Conservation (phyloP, 768 basidiomycete species). For the Hypsizygus marmoreus region DNA sequence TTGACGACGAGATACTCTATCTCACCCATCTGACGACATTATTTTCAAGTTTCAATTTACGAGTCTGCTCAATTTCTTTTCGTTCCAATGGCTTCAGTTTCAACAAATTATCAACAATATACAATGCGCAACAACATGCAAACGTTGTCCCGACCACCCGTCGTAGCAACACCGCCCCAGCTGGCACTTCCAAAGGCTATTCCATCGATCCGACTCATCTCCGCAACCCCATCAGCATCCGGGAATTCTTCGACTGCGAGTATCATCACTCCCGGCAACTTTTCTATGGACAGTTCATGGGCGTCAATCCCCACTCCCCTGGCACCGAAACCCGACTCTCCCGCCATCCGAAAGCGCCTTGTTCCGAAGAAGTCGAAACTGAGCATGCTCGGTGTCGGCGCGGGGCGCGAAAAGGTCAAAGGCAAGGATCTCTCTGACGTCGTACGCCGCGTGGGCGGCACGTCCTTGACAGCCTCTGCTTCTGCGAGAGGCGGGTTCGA, state of each 20-base stretch:
- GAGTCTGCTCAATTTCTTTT: conserved; percentile 6
- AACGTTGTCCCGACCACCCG: conserved; percentile 22
- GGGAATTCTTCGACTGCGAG: conserved; percentile 41
- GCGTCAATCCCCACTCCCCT: conserved; percentile 30
- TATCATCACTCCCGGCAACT: conserved; percentile 28
- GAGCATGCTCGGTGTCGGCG: conserved; percentile 34
- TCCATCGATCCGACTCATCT: conserved; percentile 71
- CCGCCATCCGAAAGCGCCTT: conserved; percentile 43
- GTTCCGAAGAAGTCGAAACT: conserved; percentile 78
- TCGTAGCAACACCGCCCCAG: conserved; percentile 23
- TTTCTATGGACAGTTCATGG: conserved; percentile 41
- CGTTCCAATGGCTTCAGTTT: conserved; percentile 11
- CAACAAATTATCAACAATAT: conserved; percentile 10
- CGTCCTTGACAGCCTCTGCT: conserved; percentile 24
- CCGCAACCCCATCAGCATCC: conserved; percentile 62
- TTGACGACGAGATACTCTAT: conserved; percentile 7
- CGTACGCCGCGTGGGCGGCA: conserved; percentile 48
- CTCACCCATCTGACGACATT: conserved; percentile 7
- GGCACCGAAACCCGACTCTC: conserved; percentile 28
- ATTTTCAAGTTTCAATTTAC: conserved; percentile 11
- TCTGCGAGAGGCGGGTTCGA: conserved; percentile 52
- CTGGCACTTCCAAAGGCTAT: conserved; percentile 34
- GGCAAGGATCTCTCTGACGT: conserved; percentile 62
- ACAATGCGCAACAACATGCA: conserved; percentile 16
- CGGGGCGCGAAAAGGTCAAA: conserved; percentile 33